Base-by-base conservation (phyloP, 1,284 basidiomycete species). In the Boletus smithii region DNA sequence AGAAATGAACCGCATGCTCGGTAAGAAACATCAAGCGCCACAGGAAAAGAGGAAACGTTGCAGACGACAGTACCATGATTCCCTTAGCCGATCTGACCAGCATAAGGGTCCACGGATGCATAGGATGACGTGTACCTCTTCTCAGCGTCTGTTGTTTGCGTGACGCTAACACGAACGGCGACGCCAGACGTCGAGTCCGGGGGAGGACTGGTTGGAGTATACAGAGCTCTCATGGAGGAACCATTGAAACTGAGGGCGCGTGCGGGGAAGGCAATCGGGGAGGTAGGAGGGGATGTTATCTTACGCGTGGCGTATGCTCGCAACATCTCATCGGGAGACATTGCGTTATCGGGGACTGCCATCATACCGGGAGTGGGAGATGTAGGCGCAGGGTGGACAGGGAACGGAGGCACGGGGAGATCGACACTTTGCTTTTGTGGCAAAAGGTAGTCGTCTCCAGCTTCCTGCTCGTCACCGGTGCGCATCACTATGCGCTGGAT, bases 321-420 rank as follows among this genome's bases (percentile, higher is more conserved):
- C 31, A 88, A 70, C 82, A 88, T 84, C 14, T 77, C 85, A 54
- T 88, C 85, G 4, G 85, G 85, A 0, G 77, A 77, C 75, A 81
- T 80, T 32, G 73, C 66, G 36, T 57, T 72, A 0, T 72, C 72
- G 16, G 75, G 73, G 66, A 74, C 70, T 4, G 73, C 68, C 71
- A 79, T 76, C 37, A 68, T 67, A 56, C 70, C 66, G 54, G 74
- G 56, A 49, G 73, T 49, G 46, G 69, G 61, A 20, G 69, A 71
- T 54, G 69, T 53, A 55, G 69, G 60, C 45, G 66, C 49, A 48
- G 66, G 50, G 42, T 67, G 59, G 10, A 57, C 59, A 24, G 72
- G 67, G 26, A 56, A 59, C 3, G 67, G 71, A 26, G 63, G 68
- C 45, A 55, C 54, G 34, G 60, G 66, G 40, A 66, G 46, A 44